phyloP scores from a whole-genome alignment of 2,329 filamentous ascomycete genomes.

The Nemania sp. region DNA sequence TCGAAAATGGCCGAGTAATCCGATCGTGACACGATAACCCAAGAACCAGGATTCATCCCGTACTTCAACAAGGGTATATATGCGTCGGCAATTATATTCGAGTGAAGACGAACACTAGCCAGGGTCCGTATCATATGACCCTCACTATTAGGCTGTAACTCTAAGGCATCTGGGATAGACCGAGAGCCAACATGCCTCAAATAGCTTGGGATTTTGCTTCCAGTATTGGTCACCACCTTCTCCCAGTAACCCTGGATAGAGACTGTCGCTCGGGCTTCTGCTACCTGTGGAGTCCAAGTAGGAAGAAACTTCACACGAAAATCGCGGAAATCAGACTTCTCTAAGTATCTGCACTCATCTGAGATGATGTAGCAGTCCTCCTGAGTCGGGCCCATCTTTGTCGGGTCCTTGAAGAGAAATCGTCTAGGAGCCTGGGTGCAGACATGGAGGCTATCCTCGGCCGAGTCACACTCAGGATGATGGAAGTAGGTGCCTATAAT shows the following conservation, averaged over 20 bases:
- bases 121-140: conserved; percentile 13
- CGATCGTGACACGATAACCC: conserved; percentile 22
- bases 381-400: conserved; percentile 25
- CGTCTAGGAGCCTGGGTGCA: neutral
- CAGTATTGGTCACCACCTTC: neutral
- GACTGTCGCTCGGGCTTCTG: neutral
- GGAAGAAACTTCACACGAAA: conserved; percentile 30
- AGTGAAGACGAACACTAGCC: conserved; percentile 16
- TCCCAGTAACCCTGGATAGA: conserved; percentile 21
- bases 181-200: conserved; percentile 7
- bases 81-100: conserved; percentile 12
- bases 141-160: neutral
- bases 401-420: conserved; percentile 42
- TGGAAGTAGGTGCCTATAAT: conserved; percentile 29
- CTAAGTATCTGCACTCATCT: conserved; percentile 34
- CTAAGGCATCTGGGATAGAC: neutral
- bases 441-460: conserved; percentile 38
- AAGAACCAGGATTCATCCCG: neutral
- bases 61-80: conserved; percentile 23
- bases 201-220: neutral
- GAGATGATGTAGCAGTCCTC: conserved; percentile 41
- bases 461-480: conserved; percentile 38
- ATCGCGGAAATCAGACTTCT: conserved; percentile 42
- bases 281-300: conserved; percentile 15
- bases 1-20: conserved; percentile 26